phyloP scores from a whole-genome alignment of 495 filamentous ascomycete species.

The Platismatia glauca region DNA sequence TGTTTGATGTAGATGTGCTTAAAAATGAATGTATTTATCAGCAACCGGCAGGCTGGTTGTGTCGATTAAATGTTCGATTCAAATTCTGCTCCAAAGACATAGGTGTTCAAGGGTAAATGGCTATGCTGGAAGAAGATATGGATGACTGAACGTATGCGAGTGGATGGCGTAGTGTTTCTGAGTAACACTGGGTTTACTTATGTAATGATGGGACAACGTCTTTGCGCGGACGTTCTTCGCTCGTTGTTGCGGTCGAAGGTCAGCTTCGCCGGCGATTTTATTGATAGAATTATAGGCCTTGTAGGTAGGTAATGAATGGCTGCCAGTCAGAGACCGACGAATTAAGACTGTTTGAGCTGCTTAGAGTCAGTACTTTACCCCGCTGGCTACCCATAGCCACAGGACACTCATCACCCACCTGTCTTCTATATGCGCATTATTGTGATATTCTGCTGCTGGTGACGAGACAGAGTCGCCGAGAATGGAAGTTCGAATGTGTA shows the following conservation, averaged over 20 bases:
- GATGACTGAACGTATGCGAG: background rate
- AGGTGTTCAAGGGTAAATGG: slow-evolving; percentile 1
- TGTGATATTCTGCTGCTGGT: background rate
- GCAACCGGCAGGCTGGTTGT: slow-evolving; percentile 5
- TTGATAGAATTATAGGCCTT: slow-evolving; percentile 9
- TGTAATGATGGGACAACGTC: slow-evolving; percentile 16
- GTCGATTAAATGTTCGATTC: slow-evolving; percentile 6
- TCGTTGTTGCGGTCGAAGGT: slow-evolving; percentile 22
- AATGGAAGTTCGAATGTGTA: slow-evolving; percentile 1
- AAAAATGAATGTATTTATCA: slow-evolving; percentile 12
- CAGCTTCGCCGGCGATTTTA: slow-evolving; percentile 19
- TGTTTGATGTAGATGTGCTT: background rate
- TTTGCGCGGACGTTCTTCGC: slow-evolving; percentile 23
- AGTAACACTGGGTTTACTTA: slow-evolving; percentile 9
- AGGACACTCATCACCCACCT: background rate
- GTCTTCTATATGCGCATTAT: slow-evolving; percentile 15
- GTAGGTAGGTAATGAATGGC: slow-evolving; percentile 21
- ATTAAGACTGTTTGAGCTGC: slow-evolving; percentile 15
- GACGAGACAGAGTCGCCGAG: background rate
- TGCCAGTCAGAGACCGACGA: slow-evolving; percentile 23
- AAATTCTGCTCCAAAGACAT: slow-evolving; percentile 6
- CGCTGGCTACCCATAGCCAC: background rate
- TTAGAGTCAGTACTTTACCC: slow-evolving; percentile 11
- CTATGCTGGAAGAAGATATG: background rate
- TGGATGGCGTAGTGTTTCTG: slow-evolving; percentile 5